Evolutionary conservation across 441 rosid genomes (phyloP).

Genomic region (Brassica hybrid): DNA sequence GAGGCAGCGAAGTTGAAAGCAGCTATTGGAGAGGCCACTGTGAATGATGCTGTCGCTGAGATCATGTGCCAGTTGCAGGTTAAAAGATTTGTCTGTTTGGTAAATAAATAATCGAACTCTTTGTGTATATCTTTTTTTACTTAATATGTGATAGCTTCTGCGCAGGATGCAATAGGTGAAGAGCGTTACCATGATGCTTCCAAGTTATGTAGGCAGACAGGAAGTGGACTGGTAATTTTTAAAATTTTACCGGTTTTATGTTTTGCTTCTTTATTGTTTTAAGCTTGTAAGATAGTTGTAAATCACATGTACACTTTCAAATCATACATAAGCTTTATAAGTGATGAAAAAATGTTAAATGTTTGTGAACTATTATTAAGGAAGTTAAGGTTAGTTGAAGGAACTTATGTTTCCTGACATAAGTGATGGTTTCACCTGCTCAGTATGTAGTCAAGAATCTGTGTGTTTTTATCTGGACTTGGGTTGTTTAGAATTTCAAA

Average conservation of each 20-base stretch:
- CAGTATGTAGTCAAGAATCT: background rate
- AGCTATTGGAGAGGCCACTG: conserved; percentile 74
- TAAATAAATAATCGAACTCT: conserved; percentile 8
- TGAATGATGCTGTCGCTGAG: conserved; percentile 74
- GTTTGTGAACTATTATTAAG: background rate
- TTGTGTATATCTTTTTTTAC: conserved; percentile 9
- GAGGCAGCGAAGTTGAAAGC: conserved; percentile 83
- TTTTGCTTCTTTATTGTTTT: background rate
- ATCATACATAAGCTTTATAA: background rate
- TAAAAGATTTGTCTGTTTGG: conserved; percentile 17
- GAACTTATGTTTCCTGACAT: background rate
- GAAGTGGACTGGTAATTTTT: conserved; percentile 84
- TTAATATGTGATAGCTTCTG: conserved; percentile 20
- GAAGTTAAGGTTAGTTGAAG: conserved; percentile 12
- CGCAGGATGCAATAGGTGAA: conserved; percentile 73
- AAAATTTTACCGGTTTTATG: background rate
- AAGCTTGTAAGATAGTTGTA: background rate
- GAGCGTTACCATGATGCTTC: conserved; percentile 95
- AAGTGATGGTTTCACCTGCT: conserved; percentile 8
- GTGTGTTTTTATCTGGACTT: conserved; percentile 9
- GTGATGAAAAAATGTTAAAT: background rate
- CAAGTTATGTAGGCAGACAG: conserved; percentile 70
- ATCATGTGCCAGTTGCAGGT: conserved; percentile 86
- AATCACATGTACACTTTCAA: background rate
- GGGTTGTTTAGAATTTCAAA: background rate